Evolutionary conservation across 164 flowering plant genomes (phyloP).

Genomic region (Liquidambar formosana): DNA sequence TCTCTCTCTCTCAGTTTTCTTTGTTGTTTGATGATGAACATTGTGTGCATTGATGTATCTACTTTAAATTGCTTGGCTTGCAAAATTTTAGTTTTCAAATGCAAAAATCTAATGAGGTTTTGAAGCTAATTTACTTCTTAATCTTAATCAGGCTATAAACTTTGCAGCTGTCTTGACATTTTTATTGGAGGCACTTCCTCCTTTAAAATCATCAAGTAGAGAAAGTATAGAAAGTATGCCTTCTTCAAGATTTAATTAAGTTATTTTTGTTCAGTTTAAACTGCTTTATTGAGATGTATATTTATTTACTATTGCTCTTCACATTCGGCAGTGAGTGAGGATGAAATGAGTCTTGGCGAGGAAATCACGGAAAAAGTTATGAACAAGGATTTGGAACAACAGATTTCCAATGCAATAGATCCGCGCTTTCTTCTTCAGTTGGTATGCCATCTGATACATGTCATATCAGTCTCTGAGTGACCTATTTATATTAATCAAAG

Average conservation of each 20-base stretch:
- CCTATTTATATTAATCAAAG: neutral
- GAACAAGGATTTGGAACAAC: constrained; percentile 55
- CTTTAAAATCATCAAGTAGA: constrained; percentile 35
- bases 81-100: too few relatives aligned
- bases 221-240: constrained; percentile 48
- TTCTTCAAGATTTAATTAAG: neutral
- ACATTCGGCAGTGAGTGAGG: constrained; percentile 53
- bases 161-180: constrained; percentile 70
- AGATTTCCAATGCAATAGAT: constrained; percentile 72
- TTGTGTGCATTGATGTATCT: too few relatives aligned
- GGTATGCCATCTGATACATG: constrained; percentile 42
- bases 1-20: too few relatives aligned
- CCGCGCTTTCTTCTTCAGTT: constrained; percentile 78
- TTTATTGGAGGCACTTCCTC: constrained; percentile 74
- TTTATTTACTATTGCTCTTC: constrained; percentile 11
- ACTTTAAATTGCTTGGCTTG: too few relatives aligned
- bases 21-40: too few relatives aligned
- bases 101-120: neutral
- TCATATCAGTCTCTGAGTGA: neutral
- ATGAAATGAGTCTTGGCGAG: constrained; percentile 61
- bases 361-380: constrained; percentile 35
- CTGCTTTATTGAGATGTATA: constrained; percentile 7
- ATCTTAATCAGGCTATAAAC: constrained; percentile 67
- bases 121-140: constrained; percentile 9
- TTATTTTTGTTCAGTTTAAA: neutral